Evolutionary conservation across 768 basidiomycete genomes (phyloP), one percentile per base, ranked within the genome.

Genomic region (Leccinum variicolor): DNA sequence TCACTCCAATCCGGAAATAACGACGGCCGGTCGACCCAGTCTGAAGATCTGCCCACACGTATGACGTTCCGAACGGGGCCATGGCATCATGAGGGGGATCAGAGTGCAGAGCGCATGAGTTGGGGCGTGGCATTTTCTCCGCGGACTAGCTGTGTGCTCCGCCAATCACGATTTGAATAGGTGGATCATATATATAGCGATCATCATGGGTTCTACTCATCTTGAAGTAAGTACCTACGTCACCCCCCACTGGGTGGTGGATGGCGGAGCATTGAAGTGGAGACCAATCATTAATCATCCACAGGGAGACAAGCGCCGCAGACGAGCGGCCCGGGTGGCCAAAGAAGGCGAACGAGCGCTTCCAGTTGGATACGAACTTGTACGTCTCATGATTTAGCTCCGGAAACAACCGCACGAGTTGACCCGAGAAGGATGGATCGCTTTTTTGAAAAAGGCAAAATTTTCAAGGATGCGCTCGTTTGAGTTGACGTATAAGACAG

Each of bases 361-460:
- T 19, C 39, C 4, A 41, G 39, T 10, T 41, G 39, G n/a, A 19
- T 19, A 19, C 39, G n/a, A 41, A 41, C 39, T n/a, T n/a, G 39
- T 41, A 41, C 39, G 39, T 41, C n/a, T 41, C 39, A 25, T 31
- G 36, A 31, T 29, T 47, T 26, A 14, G 28, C 19, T 29, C 13
- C 11, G 26, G 48, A 21, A 25, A 47, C 43, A 4, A 6, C 15
- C 7, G 19, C 36, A 17, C 57, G 50, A 55, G 36, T 29, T 25
- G 10, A 50, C 56, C 63, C 59, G 54, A 61, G 55, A 43, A 21
- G 29, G 14, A 31, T 34, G 29, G 33, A 9, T 17, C 36, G 17
- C 36, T n/a, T 39, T 41, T 21, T 33, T 50, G 28, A n/a, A 46
- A 58, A 14, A 17, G 34, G 50, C n/a, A 45, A 25, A 25, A 25